phyloP scores from a whole-genome alignment of 1,139 yeast genomes.

The Hansenula lynferdii region DNA sequence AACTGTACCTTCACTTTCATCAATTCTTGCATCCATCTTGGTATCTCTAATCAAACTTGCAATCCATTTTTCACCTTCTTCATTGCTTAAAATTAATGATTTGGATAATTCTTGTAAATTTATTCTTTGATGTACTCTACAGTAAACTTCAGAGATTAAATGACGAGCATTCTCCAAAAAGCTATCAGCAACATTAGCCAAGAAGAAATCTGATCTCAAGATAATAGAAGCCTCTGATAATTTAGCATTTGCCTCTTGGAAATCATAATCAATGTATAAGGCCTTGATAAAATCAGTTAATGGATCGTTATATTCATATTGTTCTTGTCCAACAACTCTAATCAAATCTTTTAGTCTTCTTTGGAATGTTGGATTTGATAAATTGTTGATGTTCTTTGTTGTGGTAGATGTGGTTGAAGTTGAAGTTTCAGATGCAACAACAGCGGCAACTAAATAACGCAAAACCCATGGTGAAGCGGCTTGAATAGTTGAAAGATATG shows the following conservation, averaged over 20 bases:
- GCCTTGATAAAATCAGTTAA: slow-evolving; percentile 49
- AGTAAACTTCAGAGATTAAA: slow-evolving; percentile 46
- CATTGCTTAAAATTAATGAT: slow-evolving; percentile 37
- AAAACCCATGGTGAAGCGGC: slow-evolving; percentile 65
- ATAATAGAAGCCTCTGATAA: slow-evolving; percentile 41
- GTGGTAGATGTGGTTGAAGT: slow-evolving; percentile 21
- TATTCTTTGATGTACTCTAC: slow-evolving; percentile 47
- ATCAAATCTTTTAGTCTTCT: slow-evolving; percentile 52
- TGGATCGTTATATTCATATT: slow-evolving; percentile 58
- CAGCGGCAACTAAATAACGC: slow-evolving; percentile 56
- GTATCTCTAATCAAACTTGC: slow-evolving; percentile 43
- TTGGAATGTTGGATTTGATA: slow-evolving; percentile 31
- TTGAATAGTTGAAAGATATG: slow-evolving; percentile 58
- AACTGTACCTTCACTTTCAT: slow-evolving; percentile 41
- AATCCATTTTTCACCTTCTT: slow-evolving; percentile 47
- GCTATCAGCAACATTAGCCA: slow-evolving; percentile 35
- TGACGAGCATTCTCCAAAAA: slow-evolving; percentile 44
- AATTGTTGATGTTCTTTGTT: slow-evolving; percentile 22
- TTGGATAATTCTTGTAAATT: slow-evolving; percentile 37
- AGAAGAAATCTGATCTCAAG: slow-evolving; percentile 50
- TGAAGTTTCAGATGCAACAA: slow-evolving; percentile 31
- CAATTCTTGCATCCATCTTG: slow-evolving; percentile 46
- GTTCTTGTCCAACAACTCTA: slow-evolving; percentile 51
- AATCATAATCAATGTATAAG: slow-evolving; percentile 51
- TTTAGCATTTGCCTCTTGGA: slow-evolving; percentile 43